phyloP scores from a whole-genome alignment of 768 basidiomycete genomes.

The Filobasidium wieringae region DNA sequence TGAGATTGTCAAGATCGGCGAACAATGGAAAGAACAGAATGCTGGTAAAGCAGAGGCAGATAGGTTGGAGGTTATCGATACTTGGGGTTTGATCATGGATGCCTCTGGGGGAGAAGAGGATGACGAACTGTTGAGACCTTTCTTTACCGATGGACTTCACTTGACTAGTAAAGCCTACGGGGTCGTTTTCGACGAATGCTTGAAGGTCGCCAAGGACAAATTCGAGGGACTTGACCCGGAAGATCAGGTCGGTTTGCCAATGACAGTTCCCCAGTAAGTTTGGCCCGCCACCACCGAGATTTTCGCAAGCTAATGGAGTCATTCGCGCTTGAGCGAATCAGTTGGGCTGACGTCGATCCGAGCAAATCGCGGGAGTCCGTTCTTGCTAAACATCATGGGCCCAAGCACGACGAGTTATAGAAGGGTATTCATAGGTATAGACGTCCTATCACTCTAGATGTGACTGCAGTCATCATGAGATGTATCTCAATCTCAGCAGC shows the following conservation, averaged over 20 bases:
- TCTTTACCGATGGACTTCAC: conserved; percentile 62
- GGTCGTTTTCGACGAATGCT: conserved; percentile 56
- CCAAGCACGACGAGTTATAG: no score
- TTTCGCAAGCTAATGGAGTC: no score
- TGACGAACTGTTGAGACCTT: conserved; percentile 44
- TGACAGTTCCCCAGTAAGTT: conserved; percentile 4
- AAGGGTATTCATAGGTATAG: no score
- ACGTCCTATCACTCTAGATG: no score
- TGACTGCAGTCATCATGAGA: no score
- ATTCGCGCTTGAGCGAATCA: no score
- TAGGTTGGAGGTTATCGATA: conserved; percentile 41
- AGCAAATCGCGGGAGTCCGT: no score
- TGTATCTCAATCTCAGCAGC: no score
- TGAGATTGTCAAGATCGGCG: conserved; percentile 47
- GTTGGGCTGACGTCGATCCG: no score
- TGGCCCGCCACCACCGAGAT: no score
- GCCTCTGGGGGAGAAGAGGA: conserved; percentile 30
- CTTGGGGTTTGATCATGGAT: conserved; percentile 61
- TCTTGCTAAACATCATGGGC: no score
- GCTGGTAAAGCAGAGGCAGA: not conserved
- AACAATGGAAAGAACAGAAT: conserved; percentile 1
- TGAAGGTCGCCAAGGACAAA: conserved; percentile 44
- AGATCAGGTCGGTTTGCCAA: not conserved
- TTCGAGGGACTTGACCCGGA: conserved; percentile 5
- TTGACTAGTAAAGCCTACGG: conserved; percentile 61